Evolutionary conservation across 2,329 filamentous ascomycete genomes (phyloP), one percentile per base, ranked within the genome.

Genomic region (Fusarium sacchari): DNA sequence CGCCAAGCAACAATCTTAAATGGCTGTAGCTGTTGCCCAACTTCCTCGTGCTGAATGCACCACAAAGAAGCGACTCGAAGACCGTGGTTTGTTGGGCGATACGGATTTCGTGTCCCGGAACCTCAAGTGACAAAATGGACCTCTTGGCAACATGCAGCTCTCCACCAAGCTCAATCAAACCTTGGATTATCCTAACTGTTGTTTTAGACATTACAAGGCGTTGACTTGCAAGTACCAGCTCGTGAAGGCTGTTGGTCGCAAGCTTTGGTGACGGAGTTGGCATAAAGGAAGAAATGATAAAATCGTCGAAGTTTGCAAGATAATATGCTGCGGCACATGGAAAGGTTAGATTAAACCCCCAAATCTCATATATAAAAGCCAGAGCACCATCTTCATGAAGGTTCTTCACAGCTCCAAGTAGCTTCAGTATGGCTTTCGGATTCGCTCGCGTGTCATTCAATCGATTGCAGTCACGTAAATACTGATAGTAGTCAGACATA

Each of bases 181-280:
- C 1, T 36, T 7, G 12, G 2, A 63, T 46, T 13, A 55, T 10
- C 3, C 4, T 20, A 5, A 0, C 17, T 22, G 17, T 1, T 2
- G 12, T 9, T 12, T 9, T 0, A 7, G 6, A 3, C 3, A 6
- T 0, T 1, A 0, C 0, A 0, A 1, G 0, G 17, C 8, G 0
- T 14, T 0, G 0, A 5, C 15, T 26, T 30, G 9, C 14, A 11
- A 28, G 3, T 3, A n/a, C 26, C 8, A 64, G 20, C 1, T 40
- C 34, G 1, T 40, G 17, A 8, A 65, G 34, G 11, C n/a, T 3
- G 0, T 2, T 5, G 0, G 12, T 46, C 3, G 28, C 3, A 4
- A 28, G 17, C 13, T 28, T 7, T 0, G 15, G 13, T 1, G 46
- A 24, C 2, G 12, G 7, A 7, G 10, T 36, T 1, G 14, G 26